Percentiles rank a stretch among this genome's conserved stretches.
Evolutionary conservation across 1,284 basidiomycete species (phyloP).

Genomic region (Leccinum solheimii): DNA sequence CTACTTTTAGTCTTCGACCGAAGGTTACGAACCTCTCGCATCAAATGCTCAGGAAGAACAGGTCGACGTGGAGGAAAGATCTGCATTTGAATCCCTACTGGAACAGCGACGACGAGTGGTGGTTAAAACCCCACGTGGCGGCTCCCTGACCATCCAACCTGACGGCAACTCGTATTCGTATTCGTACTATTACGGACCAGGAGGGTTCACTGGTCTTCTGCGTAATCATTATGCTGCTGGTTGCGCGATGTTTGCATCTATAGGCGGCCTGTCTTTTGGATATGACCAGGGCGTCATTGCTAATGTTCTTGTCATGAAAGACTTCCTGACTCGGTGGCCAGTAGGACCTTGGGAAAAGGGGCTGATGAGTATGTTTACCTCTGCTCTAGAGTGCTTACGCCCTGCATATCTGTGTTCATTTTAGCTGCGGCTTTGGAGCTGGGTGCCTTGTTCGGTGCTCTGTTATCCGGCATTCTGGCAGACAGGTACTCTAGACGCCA

Average conservation of each 20-base stretch:
- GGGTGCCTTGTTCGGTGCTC: constrained; percentile 70
- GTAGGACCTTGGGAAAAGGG: constrained; percentile 72
- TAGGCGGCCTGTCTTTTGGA: constrained; percentile 80
- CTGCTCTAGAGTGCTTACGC: neutral
- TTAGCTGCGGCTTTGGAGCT: constrained; percentile 76
- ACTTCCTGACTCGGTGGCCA: constrained; percentile 66
- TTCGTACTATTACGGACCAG: constrained; percentile 68
- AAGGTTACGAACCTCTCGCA: constrained; percentile 21
- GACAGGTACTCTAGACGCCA: constrained; percentile 66
- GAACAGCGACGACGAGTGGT: constrained; percentile 20
- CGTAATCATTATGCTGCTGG: constrained; percentile 62
- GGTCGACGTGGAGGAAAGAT: constrained; percentile 14
- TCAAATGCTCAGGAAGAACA: constrained; percentile 16
- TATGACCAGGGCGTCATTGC: constrained; percentile 79
- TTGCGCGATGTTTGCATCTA: constrained; percentile 70
- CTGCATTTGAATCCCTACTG: constrained; percentile 18
- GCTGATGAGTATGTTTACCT: constrained; percentile 59
- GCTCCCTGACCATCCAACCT: constrained; percentile 37
- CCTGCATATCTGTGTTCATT: neutral
- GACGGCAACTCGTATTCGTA: constrained; percentile 51
- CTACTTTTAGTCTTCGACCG: constrained; percentile 8
- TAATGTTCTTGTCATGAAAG: constrained; percentile 80
- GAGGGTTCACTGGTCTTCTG: constrained; percentile 59
- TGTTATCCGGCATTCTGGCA: constrained; percentile 64
- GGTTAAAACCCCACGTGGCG: constrained; percentile 28